These are phyloP conservation scores for Cytospora leucostoma DNA, from an alignment of 2,329 filamentous ascomycete species.

Conservation along the genomic window DNA sequence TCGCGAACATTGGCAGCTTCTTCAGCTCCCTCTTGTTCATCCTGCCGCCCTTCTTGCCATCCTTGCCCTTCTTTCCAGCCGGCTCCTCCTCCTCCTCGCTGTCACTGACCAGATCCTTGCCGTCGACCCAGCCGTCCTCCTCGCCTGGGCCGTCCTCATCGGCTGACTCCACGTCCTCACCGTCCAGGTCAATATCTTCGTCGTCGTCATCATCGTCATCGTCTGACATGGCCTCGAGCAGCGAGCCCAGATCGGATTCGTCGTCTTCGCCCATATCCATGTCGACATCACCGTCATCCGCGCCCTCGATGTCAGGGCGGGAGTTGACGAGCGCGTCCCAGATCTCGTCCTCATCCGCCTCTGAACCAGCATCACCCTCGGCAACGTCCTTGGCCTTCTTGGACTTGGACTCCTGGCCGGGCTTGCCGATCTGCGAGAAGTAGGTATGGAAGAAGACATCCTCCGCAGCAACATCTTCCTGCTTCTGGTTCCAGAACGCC, in stretches of 20 bases:
- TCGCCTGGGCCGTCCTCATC: slow-evolving; percentile 43
- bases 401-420: slow-evolving; percentile 52
- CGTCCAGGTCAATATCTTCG: slow-evolving; percentile 43
- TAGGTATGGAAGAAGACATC: slow-evolving; percentile 99
- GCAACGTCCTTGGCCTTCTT: slow-evolving; percentile 40
- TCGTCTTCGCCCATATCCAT: slow-evolving; percentile 50
- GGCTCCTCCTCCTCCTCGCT: slow-evolving; percentile 44
- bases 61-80: slow-evolving; percentile 36
- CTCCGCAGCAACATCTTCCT: slow-evolving; percentile 83
- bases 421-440: slow-evolving; percentile 75
- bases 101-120: slow-evolving; percentile 54
- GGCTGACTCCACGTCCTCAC: slow-evolving; percentile 43
- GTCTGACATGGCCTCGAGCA: slow-evolving; percentile 36
- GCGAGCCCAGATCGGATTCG: slow-evolving; percentile 42
- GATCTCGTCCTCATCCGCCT: slow-evolving; percentile 75
- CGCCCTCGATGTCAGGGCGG: slow-evolving; percentile 73
- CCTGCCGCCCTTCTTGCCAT: slow-evolving; percentile 45
- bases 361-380: slow-evolving; percentile 49
- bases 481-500: slow-evolving; percentile 87
- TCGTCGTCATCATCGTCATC: slow-evolving; percentile 46
- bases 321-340: slow-evolving; percentile 89
- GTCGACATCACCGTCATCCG: slow-evolving; percentile 52
- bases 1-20: slow-evolving; percentile 88
- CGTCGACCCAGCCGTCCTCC: slow-evolving; percentile 54
- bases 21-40: slow-evolving; percentile 83